Evolutionary conservation across 1,284 basidiomycete genomes (phyloP), one percentile per base, ranked within the genome.

Genomic region (Fistulina hepatica): DNA sequence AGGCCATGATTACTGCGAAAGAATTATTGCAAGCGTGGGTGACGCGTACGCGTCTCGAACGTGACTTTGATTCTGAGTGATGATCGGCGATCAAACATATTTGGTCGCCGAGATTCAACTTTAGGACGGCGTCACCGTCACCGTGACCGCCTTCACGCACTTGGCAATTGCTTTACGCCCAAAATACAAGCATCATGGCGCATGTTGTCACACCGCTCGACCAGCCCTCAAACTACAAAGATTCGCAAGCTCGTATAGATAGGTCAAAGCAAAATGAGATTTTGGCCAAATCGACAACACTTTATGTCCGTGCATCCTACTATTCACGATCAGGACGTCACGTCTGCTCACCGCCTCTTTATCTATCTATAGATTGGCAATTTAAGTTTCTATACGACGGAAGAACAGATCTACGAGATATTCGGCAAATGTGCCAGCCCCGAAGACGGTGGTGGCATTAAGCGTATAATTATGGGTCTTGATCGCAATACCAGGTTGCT

Each of bases 341-440:
- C n/a, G n/a, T n/a, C n/a, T n/a, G n/a, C 9, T 13, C 36, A 39
- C 42, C 40, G 39, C 20, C 42, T 33, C 38, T 20, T n/a, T 34
- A 26, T 21, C 28, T 10, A 42, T 53, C 51, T 51, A 53, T 49
- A 97, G 76, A 81, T 98, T 53, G 95, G 93, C 53, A 97, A 97
- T 60, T 67, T 97, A 57, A 92, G 89, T 64, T 97, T 94, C 63
- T 95, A 88, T 65, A 97, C 93, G 8, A 97, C 94, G 34, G 95
- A 99, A 64, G 93, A 97, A 56, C 95, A 99, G 63, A 97, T 99
- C 61, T 97, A 97, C 64, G 94, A 98, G 60, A 64, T 98, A 36
- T 99, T 98, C 61, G 79, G 82, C 41, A 89, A 90, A 65, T 95
- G 92, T 50, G 78, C 91, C 27, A 82, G 73, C 47, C 76, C 88